These are phyloP conservation scores for Hyaloscypha bicolor DNA, from an alignment of 495 filamentous ascomycete genomes.

Conservation along the genomic window DNA sequence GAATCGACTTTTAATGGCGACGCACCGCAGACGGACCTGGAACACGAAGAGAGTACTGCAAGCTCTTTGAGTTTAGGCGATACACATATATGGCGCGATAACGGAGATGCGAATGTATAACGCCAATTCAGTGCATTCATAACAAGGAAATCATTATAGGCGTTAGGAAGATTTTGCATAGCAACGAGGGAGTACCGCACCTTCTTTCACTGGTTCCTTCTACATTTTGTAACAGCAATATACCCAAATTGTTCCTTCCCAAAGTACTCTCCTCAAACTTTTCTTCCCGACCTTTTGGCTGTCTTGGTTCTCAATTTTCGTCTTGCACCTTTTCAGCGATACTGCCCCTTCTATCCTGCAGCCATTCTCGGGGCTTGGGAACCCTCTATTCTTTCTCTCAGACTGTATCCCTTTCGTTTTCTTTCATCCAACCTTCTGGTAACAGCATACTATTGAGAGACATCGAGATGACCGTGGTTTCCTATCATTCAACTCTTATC, in stretches of 20 bases:
- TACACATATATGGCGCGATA: conserved; percentile 54
- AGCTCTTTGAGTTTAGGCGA: conserved; percentile 57
- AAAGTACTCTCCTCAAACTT: not conserved
- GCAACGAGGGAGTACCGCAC: not conserved
- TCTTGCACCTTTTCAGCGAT: not conserved
- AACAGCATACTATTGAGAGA: not conserved
- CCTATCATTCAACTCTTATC: conserved; percentile 28
- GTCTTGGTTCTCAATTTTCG: not conserved
- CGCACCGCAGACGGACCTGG: not conserved
- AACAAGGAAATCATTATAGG: not conserved
- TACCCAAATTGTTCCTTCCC: conserved; percentile 10
- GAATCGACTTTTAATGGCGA: conserved; percentile 18
- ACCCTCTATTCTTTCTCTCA: not conserved
- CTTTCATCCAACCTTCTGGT: not conserved
- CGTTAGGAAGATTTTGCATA: not conserved
- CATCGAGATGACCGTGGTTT: conserved; percentile 20
- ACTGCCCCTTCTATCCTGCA: conserved; percentile 2
- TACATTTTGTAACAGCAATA: conserved; percentile 12
- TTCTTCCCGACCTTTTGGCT: not conserved
- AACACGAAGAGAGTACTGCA: conserved; percentile 27
- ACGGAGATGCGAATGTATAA: conserved; percentile 40
- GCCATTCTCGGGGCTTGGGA: not conserved
- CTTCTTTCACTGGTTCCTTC: conserved; percentile 19
- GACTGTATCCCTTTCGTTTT: not conserved
- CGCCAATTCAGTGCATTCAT: not conserved